Evolutionary conservation across 2,329 filamentous ascomycete species (phyloP).

Genomic region (Xylariaceae sp.): DNA sequence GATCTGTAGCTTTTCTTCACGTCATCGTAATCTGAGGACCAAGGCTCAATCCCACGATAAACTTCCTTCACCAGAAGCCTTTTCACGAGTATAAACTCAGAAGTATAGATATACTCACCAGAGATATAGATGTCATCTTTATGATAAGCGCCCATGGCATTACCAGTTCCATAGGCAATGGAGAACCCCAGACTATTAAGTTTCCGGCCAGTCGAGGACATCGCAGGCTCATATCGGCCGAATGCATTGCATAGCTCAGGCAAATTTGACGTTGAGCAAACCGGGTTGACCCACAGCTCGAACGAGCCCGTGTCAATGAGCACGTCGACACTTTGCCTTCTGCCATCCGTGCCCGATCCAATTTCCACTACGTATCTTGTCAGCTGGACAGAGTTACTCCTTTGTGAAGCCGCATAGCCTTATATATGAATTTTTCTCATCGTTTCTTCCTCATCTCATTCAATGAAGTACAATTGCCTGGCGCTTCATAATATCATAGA

Average conservation of each 20-base stretch:
- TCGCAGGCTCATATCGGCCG: conserved; percentile 42
- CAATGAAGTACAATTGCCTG: background rate
- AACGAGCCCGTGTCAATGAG: conserved; percentile 51
- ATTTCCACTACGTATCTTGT: conserved; percentile 37
- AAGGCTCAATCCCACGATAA: no score
- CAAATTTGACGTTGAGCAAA: conserved; percentile 38
- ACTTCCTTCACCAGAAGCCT: background rate
- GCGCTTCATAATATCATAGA: background rate
- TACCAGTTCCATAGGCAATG: conserved; percentile 38
- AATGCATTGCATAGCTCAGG: conserved; percentile 38
- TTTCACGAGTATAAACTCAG: background rate
- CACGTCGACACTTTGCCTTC: conserved; percentile 41
- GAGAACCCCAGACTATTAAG: conserved; percentile 34
- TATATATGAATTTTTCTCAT: no score
- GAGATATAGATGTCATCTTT: conserved; percentile 45
- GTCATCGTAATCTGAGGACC: no score
- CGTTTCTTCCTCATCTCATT: background rate
- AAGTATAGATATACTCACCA: conserved; percentile 26
- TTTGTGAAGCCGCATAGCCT: background rate
- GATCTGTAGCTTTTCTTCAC: no score
- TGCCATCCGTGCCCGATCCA: conserved; percentile 37
- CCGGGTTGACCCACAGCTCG: conserved; percentile 53
- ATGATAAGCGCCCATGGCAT: conserved; percentile 43
- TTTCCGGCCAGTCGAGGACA: conserved; percentile 41
- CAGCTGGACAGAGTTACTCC: conserved; percentile 1